Evolutionary conservation across 768 basidiomycete species (phyloP).

Genomic region (Hirschioporus abietinus): DNA sequence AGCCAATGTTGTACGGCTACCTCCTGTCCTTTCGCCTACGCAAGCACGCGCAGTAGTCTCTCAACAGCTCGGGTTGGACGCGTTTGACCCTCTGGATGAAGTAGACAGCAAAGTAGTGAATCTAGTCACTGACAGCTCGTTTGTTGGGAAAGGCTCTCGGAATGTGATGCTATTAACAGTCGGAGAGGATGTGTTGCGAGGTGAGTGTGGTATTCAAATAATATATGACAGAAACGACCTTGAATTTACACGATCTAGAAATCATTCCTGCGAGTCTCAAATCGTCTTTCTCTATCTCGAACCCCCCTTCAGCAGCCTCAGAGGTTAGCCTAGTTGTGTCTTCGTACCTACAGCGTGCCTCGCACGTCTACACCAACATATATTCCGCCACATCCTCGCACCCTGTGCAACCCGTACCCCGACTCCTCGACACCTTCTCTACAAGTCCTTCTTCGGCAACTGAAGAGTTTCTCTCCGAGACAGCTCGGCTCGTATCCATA

Average conservation of each 20-base stretch:
- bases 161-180: constrained; percentile 52
- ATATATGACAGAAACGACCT: neutral
- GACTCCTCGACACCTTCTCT: constrained; percentile 36
- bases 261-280: constrained; percentile 48
- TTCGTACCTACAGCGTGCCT: constrained; percentile 54
- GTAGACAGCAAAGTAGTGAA: constrained; percentile 18
- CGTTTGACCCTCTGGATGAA: constrained; percentile 41
- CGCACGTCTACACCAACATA: constrained; percentile 51
- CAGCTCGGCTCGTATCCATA: constrained; percentile 48
- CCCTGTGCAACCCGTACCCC: constrained; percentile 25
- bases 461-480: constrained; percentile 34
- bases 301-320: constrained; percentile 30
- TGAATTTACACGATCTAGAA: constrained; percentile 30
- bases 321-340: constrained; percentile 45
- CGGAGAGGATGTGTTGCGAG: constrained; percentile 48
- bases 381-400: constrained; percentile 33
- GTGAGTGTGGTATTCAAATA: constrained; percentile 31
- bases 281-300: constrained; percentile 41
- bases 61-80: constrained; percentile 67
- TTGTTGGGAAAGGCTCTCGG: constrained; percentile 52
- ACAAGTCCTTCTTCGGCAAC: constrained; percentile 32
- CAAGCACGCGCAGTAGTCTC: constrained; percentile 58
- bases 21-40: constrained; percentile 38
- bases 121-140: constrained; percentile 31
- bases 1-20: constrained; percentile 23